phyloP scores from a whole-genome alignment of 208 protist species.

The Lotmaria passim region DNA sequence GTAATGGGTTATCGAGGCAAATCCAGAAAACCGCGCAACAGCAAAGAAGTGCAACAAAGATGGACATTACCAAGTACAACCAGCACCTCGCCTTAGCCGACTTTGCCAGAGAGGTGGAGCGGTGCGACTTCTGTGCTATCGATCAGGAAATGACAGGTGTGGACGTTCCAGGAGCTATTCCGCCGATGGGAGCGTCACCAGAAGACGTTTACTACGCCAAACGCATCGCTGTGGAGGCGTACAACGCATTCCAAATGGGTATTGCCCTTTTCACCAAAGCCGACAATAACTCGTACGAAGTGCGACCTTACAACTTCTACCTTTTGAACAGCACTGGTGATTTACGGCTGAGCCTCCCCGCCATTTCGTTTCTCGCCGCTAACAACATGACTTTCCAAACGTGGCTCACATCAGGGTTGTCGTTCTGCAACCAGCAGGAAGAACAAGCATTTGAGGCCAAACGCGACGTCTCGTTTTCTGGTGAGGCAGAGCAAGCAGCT shows the following conservation, averaged over 20 bases:
- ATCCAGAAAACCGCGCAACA: too few species aligned
- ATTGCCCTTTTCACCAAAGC: conserved; percentile 65
- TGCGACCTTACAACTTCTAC: conserved; percentile 83
- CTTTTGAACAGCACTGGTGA: conserved; percentile 51
- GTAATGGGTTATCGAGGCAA: too few species aligned
- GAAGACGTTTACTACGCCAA: conserved; percentile 50
- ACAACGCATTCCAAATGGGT: conserved; percentile 83
- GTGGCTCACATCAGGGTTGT: conserved; percentile 65
- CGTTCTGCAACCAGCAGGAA: conserved; percentile 46
- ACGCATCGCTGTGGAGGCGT: conserved; percentile 46
- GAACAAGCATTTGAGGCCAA: conserved; percentile 26
- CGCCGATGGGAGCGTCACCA: conserved; percentile 29
- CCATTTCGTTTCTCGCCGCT: conserved; percentile 49
- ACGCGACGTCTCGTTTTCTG: background rate
- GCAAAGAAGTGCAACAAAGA: too few species aligned
- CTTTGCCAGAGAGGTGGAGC: conserved; percentile 48
- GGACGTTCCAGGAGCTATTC: conserved; percentile 25
- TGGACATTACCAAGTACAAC: conserved; percentile 64
- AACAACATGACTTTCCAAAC: conserved; percentile 69
- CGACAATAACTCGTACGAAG: conserved; percentile 47
- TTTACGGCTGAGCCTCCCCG: conserved; percentile 35
- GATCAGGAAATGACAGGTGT: conserved; percentile 90
- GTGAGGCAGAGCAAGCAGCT: background rate
- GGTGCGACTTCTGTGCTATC: conserved; percentile 69
- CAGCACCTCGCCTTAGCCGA: conserved; percentile 43